Percentiles rank a stretch among this genome's conserved stretches.
phyloP scores from a whole-genome alignment of 495 filamentous ascomycete genomes.

The Tuber brumale region DNA sequence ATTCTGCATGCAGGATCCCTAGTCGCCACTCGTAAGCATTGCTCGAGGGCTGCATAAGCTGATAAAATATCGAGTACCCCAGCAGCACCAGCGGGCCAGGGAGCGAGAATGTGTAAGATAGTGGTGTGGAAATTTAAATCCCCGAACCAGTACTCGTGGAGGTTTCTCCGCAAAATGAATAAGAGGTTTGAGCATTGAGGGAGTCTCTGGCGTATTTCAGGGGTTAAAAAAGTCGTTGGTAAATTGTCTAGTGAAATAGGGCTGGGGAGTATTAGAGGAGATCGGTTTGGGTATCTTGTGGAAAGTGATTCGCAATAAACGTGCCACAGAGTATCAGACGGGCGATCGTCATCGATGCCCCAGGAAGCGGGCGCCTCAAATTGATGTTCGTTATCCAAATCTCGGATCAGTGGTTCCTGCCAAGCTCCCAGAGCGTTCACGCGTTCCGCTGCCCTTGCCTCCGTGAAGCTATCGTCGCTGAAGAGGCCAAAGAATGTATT shows the following conservation, averaged over 20 bases:
- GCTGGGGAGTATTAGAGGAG: not conserved
- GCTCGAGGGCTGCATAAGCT: not conserved
- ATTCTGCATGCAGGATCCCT: not conserved
- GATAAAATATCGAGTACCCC: not conserved
- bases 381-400: not conserved
- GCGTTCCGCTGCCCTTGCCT: not conserved
- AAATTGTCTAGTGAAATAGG: not conserved
- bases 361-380: not conserved
- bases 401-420: not conserved
- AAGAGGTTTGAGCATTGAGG: not conserved
- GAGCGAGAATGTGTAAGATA: not conserved
- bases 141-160: not conserved
- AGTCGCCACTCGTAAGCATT: not conserved
- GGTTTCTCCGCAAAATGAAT: not conserved
- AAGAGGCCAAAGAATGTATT: not conserved
- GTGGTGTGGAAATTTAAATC: not conserved
- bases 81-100: not conserved
- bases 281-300: not conserved
- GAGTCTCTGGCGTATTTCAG: constrained; percentile 2
- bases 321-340: not conserved
- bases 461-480: not conserved
- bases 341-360: not conserved
- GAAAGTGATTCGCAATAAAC: not conserved
- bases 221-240: not conserved
- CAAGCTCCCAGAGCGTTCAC: not conserved